Percentiles rank a stretch among this genome's conserved stretches.
Conservation (phyloP, 2,329 filamentous ascomycete genomes). For the Aquanectria penicillioides region DNA sequence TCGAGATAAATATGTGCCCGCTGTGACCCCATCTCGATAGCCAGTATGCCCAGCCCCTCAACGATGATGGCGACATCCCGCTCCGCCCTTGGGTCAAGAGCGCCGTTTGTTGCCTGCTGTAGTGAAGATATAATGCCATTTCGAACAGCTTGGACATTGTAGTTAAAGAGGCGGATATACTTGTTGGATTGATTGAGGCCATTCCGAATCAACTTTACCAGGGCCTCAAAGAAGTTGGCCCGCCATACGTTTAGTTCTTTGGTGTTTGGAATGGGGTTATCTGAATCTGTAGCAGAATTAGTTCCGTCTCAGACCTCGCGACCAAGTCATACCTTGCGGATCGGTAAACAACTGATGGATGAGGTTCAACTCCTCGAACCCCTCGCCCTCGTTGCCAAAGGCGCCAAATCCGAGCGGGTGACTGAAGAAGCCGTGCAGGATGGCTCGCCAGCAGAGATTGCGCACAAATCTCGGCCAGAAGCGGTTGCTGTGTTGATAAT, state of each 20-base stretch:
- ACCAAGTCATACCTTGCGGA: constrained; percentile 3
- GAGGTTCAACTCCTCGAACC: constrained; percentile 14
- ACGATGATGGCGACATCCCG: background rate
- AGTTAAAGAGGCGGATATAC: constrained; percentile 6
- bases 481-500: constrained; percentile 15
- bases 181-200: background rate
- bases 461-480: constrained; percentile 25
- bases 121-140: too few relatives aligned
- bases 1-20: background rate
- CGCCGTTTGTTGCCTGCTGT: too few relatives aligned
- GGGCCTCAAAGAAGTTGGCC: constrained; percentile 14
- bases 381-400: constrained; percentile 10
- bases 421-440: constrained; percentile 18
- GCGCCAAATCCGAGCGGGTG: constrained; percentile 22
- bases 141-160: constrained; percentile 15
- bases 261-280: constrained; percentile 14
- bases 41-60: background rate
- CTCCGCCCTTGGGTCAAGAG: background rate
- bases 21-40: constrained; percentile 12
- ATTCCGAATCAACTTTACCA: constrained; percentile 9
- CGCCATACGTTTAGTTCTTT: constrained; percentile 24
- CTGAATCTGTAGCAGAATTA: too few relatives aligned
- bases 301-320: background rate
- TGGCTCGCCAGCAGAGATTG: constrained; percentile 20
- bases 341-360: constrained; percentile 18